Conservation (phyloP, 495 filamentous ascomycete genomes). For the Penicillium fimorum region DNA sequence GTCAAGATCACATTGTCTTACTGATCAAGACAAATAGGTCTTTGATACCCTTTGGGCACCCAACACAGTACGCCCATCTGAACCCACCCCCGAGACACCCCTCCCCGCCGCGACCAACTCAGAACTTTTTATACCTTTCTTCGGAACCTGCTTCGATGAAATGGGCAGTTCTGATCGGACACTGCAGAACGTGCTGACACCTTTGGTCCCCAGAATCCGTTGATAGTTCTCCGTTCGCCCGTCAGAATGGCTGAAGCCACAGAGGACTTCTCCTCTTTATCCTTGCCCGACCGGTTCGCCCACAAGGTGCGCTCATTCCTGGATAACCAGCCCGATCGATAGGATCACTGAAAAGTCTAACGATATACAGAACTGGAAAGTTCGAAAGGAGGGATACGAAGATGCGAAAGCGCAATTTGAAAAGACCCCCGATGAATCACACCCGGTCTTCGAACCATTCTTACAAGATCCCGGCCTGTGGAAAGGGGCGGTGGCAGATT, state of each 20-base stretch:
- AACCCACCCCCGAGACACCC: neutral
- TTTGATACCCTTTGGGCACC: constrained; percentile 24
- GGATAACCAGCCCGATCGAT: neutral
- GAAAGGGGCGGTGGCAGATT: constrained; percentile 92
- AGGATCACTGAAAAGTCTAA: neutral
- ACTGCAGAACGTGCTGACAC: constrained; percentile 9
- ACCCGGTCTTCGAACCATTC: constrained; percentile 83
- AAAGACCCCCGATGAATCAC: constrained; percentile 79
- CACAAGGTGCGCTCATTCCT: constrained; percentile 67
- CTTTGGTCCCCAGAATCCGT: neutral
- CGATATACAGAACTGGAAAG: constrained; percentile 82
- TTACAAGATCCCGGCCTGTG: constrained; percentile 79
- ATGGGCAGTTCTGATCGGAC: neutral
- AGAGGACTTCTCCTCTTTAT: constrained; percentile 80
- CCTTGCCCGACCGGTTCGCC: constrained; percentile 76
- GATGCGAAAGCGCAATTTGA: constrained; percentile 85
- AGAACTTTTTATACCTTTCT: neutral
- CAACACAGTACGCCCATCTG: constrained; percentile 6
- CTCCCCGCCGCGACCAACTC: neutral
- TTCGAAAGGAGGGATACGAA: constrained; percentile 92
- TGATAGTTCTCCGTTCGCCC: neutral
- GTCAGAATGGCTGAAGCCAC: constrained; percentile 56
- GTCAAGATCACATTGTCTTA: neutral
- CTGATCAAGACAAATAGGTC: constrained; percentile 8
- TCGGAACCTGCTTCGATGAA: neutral